Percentiles rank a stretch among this genome's conserved stretches.
Conservation (phyloP, 768 basidiomycete species). For the Tremella yokohamensis region DNA sequence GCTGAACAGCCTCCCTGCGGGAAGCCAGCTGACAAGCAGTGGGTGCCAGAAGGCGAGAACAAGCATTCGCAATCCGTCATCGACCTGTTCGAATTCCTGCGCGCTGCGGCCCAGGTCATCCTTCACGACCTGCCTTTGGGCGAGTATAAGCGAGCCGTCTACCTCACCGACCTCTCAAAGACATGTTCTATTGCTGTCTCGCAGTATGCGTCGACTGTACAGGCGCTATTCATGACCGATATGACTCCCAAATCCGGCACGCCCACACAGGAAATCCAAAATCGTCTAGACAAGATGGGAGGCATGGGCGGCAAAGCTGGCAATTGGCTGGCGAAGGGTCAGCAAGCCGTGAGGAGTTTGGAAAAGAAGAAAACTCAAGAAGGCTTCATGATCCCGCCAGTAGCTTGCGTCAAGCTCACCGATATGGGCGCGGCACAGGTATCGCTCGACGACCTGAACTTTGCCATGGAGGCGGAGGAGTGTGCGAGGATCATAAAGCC, state of each 20-base stretch:
- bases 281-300: conserved; percentile 24
- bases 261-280: conserved; percentile 28
- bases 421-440: conserved; percentile 44
- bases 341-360: conserved; percentile 48
- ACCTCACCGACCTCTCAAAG: conserved; percentile 48
- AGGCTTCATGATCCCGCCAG: conserved; percentile 43
- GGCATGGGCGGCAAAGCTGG: conserved; percentile 47
- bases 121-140: conserved; percentile 44
- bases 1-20: conserved; percentile 7
- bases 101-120: conserved; percentile 36
- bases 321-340: conserved; percentile 50
- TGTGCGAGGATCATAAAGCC: conserved; percentile 36
- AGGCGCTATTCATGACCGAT: conserved; percentile 45
- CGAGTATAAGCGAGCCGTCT: conserved; percentile 48
- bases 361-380: conserved; percentile 44
- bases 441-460: conserved; percentile 41
- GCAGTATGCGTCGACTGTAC: conserved; percentile 47
- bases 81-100: conserved; percentile 49
- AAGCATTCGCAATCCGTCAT: conserved; percentile 48
- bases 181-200: conserved; percentile 43
- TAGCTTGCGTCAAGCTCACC: conserved; percentile 48
- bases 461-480: conserved; percentile 48
- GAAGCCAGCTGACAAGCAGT: conserved; percentile 21
- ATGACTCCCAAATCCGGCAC: conserved; percentile 30
- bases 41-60: conserved; percentile 46